phyloP scores from a whole-genome alignment of 768 basidiomycete species.

The Rhodocollybia butyracea region DNA sequence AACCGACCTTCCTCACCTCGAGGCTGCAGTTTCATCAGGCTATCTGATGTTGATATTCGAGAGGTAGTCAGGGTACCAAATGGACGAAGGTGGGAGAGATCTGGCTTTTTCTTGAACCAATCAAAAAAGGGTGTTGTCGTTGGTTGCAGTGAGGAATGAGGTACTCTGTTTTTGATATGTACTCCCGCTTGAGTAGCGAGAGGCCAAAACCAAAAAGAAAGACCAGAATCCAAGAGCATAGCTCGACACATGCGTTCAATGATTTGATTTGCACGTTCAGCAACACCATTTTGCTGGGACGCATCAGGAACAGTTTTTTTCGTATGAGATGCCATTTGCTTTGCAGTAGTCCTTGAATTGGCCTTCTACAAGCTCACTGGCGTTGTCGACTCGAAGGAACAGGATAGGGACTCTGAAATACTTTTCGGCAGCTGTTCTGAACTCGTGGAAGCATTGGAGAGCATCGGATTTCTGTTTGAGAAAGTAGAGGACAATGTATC shows the following conservation, averaged over 20 bases:
- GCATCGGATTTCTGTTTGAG: too few species aligned
- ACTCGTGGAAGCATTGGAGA: too few species aligned
- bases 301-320: conserved; percentile 20
- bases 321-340: conserved; percentile 16
- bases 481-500: too few species aligned
- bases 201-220: too few species aligned
- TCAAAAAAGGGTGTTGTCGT: neutral
- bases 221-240: too few species aligned
- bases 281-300: conserved; percentile 6
- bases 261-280: too few species aligned
- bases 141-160: too few species aligned
- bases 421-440: too few species aligned
- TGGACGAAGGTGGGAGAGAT: conserved; percentile 8
- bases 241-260: too few species aligned
- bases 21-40: neutral
- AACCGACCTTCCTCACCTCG: conserved; percentile 15
- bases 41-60: neutral
- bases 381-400: conserved; percentile 20
- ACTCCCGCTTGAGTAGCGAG: too few species aligned
- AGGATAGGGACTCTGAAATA: too few species aligned
- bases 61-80: conserved; percentile 8
- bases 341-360: conserved; percentile 15
- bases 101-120: neutral
- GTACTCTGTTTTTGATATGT: too few species aligned
- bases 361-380: conserved; percentile 18